A percentile compares a stretch with the other conserved stretches of the same genome.
These are phyloP conservation scores for Colletotrichum australisinense DNA, from an alignment of 2,329 filamentous ascomycete genomes.

Conservation along the genomic window DNA sequence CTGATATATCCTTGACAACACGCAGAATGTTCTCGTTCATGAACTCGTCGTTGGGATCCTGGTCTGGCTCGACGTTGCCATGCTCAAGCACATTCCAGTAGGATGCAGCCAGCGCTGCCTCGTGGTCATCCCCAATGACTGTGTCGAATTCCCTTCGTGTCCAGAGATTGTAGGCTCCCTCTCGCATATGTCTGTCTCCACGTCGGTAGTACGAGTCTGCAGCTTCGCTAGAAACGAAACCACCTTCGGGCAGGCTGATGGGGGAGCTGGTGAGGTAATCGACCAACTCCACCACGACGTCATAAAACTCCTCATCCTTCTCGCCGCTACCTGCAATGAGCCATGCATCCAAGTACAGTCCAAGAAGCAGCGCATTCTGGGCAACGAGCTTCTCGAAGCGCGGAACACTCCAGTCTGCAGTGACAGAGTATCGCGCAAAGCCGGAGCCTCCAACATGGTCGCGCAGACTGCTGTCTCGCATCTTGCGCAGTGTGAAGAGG, in stretches of 20 bases:
- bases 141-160: conserved; percentile 86
- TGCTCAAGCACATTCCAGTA: conserved; percentile 88
- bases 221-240: conserved; percentile 89
- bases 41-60: conserved; percentile 94
- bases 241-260: conserved; percentile 75
- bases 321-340: conserved; percentile 59
- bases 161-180: conserved; percentile 97
- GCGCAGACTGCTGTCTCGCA: conserved; percentile 67
- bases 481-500: conserved; percentile 81
- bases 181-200: conserved; percentile 84
- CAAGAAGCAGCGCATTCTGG: conserved; percentile 88
- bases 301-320: conserved; percentile 77
- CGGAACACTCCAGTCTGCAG: conserved; percentile 90
- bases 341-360: conserved; percentile 89
- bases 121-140: conserved; percentile 68
- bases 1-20: conserved; percentile 73
- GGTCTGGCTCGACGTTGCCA: conserved; percentile 84
- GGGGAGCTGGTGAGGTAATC: conserved; percentile 84
- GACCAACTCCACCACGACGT: conserved; percentile 83
- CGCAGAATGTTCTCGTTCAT: conserved; percentile 92
- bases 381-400: conserved; percentile 98
- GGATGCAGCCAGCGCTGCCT: conserved; percentile 74
- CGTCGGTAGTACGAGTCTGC: conserved; percentile 83
- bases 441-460: conserved; percentile 67
- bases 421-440: conserved; percentile 84